Evolutionary conservation across 2,329 filamentous ascomycete species (phyloP).

Genomic region (Exophiala viscosa): DNA sequence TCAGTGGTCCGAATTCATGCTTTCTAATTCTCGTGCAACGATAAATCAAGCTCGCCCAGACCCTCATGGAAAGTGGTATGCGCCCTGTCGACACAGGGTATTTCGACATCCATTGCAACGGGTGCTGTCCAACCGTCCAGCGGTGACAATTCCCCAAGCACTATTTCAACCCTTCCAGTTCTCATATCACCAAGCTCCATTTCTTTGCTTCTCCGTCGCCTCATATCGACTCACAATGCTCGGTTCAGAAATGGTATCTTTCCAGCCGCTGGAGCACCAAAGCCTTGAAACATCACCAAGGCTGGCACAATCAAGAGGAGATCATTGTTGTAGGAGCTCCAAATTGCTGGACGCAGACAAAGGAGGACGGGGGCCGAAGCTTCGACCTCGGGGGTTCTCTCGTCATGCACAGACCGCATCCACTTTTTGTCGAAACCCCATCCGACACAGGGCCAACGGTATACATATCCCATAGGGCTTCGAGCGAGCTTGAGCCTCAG

Average conservation of each 20-base stretch:
- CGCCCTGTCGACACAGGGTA: too few species aligned
- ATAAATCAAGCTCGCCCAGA: too few species aligned
- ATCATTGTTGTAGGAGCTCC: not conserved
- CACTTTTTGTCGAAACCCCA: not conserved
- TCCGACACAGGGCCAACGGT: not conserved
- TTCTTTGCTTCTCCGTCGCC: not conserved
- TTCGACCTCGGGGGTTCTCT: not conserved
- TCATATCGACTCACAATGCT: not conserved
- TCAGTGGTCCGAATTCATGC: too few species aligned
- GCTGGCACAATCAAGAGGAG: not conserved
- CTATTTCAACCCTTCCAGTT: too few species aligned
- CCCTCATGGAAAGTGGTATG: too few species aligned
- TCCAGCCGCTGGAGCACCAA: not conserved
- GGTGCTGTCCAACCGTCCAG: too few species aligned
- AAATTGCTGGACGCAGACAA: not conserved
- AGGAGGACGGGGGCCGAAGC: not conserved
- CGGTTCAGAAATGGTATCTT: not conserved
- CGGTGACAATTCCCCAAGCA: too few species aligned
- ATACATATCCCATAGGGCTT: not conserved
- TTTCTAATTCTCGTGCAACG: too few species aligned
- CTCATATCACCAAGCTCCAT: too few species aligned
- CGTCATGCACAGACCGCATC: constrained; percentile 3
- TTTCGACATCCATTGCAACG: too few species aligned
- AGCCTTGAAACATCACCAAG: constrained; percentile 4
- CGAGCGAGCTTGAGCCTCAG: not conserved